phyloP scores from a whole-genome alignment of 2,329 filamentous ascomycete genomes.

The Monosporascus sp. region DNA sequence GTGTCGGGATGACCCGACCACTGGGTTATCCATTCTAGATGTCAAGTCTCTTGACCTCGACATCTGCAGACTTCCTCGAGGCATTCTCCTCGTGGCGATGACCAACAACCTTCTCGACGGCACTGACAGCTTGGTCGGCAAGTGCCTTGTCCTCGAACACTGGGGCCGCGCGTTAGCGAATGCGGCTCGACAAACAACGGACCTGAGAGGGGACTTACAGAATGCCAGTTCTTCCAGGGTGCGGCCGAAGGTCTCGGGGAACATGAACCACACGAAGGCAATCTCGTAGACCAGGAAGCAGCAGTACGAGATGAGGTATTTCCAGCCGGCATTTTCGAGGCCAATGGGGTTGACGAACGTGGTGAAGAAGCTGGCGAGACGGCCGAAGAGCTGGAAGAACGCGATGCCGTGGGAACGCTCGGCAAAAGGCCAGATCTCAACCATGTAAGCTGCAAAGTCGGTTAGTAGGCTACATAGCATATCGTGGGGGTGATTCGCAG shows the following conservation, averaged over 20 bases:
- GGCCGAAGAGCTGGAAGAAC: constrained; percentile 50
- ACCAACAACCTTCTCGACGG: constrained; percentile 33
- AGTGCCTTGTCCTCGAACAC: constrained; percentile 36
- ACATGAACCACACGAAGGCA: constrained; percentile 67
- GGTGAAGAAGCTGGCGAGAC: constrained; percentile 35
- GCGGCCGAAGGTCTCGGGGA: constrained; percentile 78
- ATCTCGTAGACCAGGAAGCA: constrained; percentile 39
- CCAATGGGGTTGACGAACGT: constrained; percentile 42
- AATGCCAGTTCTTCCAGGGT: constrained; percentile 63
- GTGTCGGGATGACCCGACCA: neutral
- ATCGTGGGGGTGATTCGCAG: neutral
- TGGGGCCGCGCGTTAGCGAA: constrained; percentile 15
- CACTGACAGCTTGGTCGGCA: constrained; percentile 33
- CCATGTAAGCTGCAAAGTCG: constrained; percentile 39
- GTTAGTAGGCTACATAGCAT: neutral
- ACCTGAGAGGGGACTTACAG: constrained; percentile 24
- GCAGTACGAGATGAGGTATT: constrained; percentile 39
- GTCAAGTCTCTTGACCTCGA: neutral
- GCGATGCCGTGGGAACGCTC: constrained; percentile 54
- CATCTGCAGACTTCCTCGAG: neutral
- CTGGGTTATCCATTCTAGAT: neutral
- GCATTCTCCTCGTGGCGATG: constrained; percentile 9
- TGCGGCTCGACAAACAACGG: no score
- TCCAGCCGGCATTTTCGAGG: constrained; percentile 34
- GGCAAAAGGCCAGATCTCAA: constrained; percentile 54